These are phyloP conservation scores for Imleria badia DNA, from an alignment of 768 basidiomycete genomes.

Conservation along the genomic window DNA sequence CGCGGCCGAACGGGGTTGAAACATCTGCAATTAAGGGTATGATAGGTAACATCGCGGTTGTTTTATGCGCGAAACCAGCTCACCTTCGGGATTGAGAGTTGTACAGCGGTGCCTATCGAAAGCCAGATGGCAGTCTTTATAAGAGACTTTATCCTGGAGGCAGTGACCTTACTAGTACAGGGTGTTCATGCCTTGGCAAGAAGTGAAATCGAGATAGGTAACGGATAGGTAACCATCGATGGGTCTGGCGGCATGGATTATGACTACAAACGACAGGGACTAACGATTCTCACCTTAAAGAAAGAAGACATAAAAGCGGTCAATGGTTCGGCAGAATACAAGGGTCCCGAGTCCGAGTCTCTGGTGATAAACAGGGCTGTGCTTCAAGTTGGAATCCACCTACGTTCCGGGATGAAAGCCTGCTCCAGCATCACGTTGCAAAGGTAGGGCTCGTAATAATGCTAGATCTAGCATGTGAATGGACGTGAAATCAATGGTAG, in stretches of 20 bases:
- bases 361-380: not conserved
- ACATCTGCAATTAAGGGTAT: slow-evolving; percentile 4
- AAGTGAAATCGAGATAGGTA: slow-evolving; percentile 10
- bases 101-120: not conserved
- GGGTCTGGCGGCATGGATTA: not conserved
- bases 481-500: no score
- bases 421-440: slow-evolving; percentile 6
- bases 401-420: not conserved
- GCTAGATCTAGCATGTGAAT: not conserved
- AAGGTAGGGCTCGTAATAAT: not conserved
- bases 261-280: not conserved
- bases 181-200: not conserved
- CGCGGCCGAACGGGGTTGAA: slow-evolving; percentile 1
- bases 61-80: not conserved
- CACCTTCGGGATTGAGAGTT: slow-evolving; percentile 8
- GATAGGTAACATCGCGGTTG: not conserved
- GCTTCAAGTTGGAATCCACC: not conserved
- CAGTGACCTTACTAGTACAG: not conserved
- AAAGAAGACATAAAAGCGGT: not conserved
- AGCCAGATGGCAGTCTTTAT: slow-evolving; percentile 13
- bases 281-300: not conserved
- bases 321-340: not conserved
- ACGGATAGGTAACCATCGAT: not conserved
- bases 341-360: not conserved
- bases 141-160: not conserved